phyloP scores from a whole-genome alignment of 2,329 filamentous ascomycete genomes.

The Sporothrix pallida region DNA sequence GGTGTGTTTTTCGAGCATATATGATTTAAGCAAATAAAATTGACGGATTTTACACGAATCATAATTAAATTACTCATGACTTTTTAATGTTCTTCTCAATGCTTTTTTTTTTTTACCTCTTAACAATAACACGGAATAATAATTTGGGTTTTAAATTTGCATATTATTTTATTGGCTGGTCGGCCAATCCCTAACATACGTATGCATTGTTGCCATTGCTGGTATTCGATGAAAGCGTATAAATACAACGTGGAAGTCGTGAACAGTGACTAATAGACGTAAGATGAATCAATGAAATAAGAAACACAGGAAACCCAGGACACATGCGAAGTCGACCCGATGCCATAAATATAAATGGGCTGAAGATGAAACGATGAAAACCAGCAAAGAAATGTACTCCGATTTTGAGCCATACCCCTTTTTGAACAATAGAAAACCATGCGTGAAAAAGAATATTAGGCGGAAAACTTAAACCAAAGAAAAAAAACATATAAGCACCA shows the following conservation, averaged over 20 bases:
- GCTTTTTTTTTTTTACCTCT: neutral
- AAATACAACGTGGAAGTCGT: neutral
- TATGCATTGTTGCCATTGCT: neutral
- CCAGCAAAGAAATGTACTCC: neutral
- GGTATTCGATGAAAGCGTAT: neutral
- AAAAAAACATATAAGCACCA: neutral
- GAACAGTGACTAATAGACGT: neutral
- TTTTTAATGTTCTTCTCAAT: too few species aligned
- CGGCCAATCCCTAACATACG: neutral
- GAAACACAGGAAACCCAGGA: neutral
- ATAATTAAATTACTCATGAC: neutral
- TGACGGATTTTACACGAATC: constrained; percentile 10
- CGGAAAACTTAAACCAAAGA: constrained; percentile 5
- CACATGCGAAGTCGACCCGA: neutral
- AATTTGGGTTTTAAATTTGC: neutral
- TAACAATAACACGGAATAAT: neutral
- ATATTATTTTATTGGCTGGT: neutral
- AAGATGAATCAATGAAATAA: neutral
- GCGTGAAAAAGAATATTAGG: neutral
- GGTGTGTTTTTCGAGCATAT: neutral
- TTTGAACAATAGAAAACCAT: constrained; percentile 4
- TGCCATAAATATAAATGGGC: neutral
- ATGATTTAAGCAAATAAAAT: neutral
- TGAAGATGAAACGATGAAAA: constrained; percentile 20
- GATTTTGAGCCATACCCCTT: neutral